Conservation (phyloP, 495 filamentous ascomycete species). For the Neurospora cerealis region DNA sequence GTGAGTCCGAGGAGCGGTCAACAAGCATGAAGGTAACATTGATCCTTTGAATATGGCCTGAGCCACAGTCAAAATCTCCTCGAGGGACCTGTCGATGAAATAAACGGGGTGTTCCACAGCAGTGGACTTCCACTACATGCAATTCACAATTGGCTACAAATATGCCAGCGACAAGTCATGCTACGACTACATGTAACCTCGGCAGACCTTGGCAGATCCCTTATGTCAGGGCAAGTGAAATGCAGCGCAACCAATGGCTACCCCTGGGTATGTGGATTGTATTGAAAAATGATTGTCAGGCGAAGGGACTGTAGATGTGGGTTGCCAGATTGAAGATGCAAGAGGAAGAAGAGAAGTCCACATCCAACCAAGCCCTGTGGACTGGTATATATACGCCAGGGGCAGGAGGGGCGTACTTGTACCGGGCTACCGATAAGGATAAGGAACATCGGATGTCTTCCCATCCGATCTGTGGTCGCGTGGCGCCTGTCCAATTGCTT, state of each 20-base stretch:
- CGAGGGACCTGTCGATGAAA: background rate
- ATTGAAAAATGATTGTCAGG: background rate
- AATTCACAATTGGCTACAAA: background rate
- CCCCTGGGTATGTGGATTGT: background rate
- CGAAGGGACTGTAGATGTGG: background rate
- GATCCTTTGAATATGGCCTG: background rate
- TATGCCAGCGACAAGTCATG: background rate
- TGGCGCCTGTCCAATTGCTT: background rate
- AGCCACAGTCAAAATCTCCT: background rate
- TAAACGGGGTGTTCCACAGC: background rate
- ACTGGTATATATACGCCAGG: background rate
- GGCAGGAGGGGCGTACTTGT: background rate
- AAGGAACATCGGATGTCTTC: background rate
- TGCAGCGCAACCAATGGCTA: background rate
- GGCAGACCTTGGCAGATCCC: background rate
- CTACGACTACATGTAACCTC: background rate
- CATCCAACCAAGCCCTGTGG: background rate
- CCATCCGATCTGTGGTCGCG: too few species aligned
- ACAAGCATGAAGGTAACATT: background rate
- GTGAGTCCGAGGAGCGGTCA: background rate
- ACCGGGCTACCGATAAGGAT: background rate
- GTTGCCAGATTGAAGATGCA: background rate
- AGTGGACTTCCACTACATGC: background rate
- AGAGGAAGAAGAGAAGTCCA: background rate
- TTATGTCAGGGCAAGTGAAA: background rate